Percentiles rank a stretch among this genome's conserved stretches.
phyloP scores from a whole-genome alignment of 495 filamentous ascomycete species.

The Neurospora cerealis region DNA sequence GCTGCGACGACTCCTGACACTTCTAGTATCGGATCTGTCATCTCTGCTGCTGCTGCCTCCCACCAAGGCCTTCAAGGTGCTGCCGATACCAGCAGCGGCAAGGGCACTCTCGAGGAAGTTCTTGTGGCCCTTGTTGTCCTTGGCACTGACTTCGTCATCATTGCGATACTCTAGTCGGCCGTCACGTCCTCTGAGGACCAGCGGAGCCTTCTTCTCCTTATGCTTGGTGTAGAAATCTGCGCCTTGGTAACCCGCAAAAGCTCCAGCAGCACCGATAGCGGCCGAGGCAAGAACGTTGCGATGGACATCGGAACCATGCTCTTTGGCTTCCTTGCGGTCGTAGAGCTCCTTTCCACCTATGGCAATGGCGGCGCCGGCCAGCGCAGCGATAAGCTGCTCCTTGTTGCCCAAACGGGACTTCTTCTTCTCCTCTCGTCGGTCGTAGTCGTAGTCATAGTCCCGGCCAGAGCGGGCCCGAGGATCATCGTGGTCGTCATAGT shows the following conservation, averaged over 20 bases:
- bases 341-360: slow-evolving; percentile 47
- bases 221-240: slow-evolving; percentile 46
- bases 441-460: slow-evolving; percentile 32
- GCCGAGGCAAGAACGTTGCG: slow-evolving; percentile 43
- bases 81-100: slow-evolving; percentile 57
- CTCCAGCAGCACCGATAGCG: slow-evolving; percentile 44
- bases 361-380: slow-evolving; percentile 41
- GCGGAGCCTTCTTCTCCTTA: slow-evolving; percentile 28
- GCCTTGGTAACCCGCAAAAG: slow-evolving; percentile 43
- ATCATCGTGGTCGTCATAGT: slow-evolving; percentile 35
- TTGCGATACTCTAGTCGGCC: slow-evolving; percentile 41
- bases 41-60: slow-evolving; percentile 34
- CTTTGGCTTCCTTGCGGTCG: slow-evolving; percentile 42
- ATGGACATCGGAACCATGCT: slow-evolving; percentile 32
- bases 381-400: slow-evolving; percentile 48
- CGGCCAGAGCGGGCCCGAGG: slow-evolving; percentile 30
- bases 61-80: slow-evolving; percentile 44
- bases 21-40: slow-evolving; percentile 40
- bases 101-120: slow-evolving; percentile 64
- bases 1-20: slow-evolving; percentile 41
- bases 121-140: slow-evolving; percentile 48
- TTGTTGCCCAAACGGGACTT: slow-evolving; percentile 41
- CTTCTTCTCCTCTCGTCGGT: slow-evolving; percentile 42
- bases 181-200: slow-evolving; percentile 32
- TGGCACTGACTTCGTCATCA: slow-evolving; percentile 41